Conservation (phyloP, 495 filamentous ascomycete species). For the Tuber indicum region DNA sequence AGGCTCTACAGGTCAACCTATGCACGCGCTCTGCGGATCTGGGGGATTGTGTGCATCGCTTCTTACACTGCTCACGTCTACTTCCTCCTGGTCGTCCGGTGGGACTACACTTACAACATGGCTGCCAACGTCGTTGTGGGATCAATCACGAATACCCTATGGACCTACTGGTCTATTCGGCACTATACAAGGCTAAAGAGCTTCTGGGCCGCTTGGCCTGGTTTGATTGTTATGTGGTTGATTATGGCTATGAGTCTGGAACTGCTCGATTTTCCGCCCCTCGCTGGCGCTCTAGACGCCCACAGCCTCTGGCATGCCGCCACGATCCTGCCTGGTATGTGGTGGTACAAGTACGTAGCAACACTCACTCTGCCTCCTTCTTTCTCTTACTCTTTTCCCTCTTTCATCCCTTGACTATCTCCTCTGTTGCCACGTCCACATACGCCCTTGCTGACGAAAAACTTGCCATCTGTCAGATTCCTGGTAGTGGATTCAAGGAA, state of each 20-base stretch:
- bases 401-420: background rate
- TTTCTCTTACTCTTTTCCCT: background rate
- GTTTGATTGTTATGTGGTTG: slow-evolving; percentile 87
- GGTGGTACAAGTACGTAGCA: slow-evolving; percentile 87
- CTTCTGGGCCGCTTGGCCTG: slow-evolving; percentile 83
- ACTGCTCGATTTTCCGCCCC: slow-evolving; percentile 84
- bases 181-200: slow-evolving; percentile 63
- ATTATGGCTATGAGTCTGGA: slow-evolving; percentile 92
- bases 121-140: slow-evolving; percentile 81
- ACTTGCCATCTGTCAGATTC: background rate
- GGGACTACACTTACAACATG: slow-evolving; percentile 99
- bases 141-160: slow-evolving; percentile 71
- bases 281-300: slow-evolving; percentile 77
- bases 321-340: slow-evolving; percentile 77
- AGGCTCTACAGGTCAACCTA: slow-evolving; percentile 61
- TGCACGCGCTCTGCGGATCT: slow-evolving; percentile 59
- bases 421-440: background rate
- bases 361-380: background rate
- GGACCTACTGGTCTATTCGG: slow-evolving; percentile 73
- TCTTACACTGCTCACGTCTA: slow-evolving; percentile 72
- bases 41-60: slow-evolving; percentile 64
- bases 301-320: slow-evolving; percentile 95
- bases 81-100: slow-evolving; percentile 76
- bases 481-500: background rate
- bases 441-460: background rate